Base-by-base conservation (phyloP, 1,284 basidiomycete genomes). In the Fomitopsis schrenkii region DNA sequence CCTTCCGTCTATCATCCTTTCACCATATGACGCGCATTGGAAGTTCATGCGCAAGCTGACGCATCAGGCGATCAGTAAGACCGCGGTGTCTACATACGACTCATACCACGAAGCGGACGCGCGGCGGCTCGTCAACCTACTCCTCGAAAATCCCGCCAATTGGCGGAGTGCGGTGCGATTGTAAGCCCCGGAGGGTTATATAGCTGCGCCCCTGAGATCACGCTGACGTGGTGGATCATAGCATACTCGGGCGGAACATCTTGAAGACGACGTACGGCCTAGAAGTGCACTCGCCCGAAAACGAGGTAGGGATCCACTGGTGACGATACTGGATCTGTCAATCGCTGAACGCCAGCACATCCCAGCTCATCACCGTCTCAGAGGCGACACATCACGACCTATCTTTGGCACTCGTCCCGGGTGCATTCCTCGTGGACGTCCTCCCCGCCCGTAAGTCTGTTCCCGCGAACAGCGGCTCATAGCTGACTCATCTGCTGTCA, bases 381-480 rank as follows among this genome's bases (percentile, higher is more conserved):
- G 61, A 64, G 5, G 59, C 62, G 17, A 67, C 66, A 5, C 60
- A 59, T 22, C n/a, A 40, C 56, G 60, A 54, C 15, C 61, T 60
- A 17, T 63, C 64, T 6, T 59, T 61, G 48, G 66, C 62, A 36
- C 59, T 64, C 2, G 53, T 67, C 17, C 68, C 68, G 2, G 70
- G 70, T 2, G 59, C 68, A 4, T 69, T 68, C 53, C 42, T 68
- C 3, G 70, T 71, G 15, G 69, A 70, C 52, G 59, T 63, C 53
- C 62, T 70, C 46, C 69, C 69, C 3, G 66, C 63, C 33, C 59
- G 66, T 67, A 48, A 40, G 61, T 45, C 19, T 22, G 19, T 12
- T n/a, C 40, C 35, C 26, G 15, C 8, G 30, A 9, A 30, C 1
- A 15, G 17, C 6, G 10, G 38, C 30, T 15, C 5, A 26, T 26